A percentile compares a stretch with the other conserved stretches of the same genome.
Evolutionary conservation across 2,329 filamentous ascomycete genomes (phyloP).

Genomic region (Talaromyces islandicus): DNA sequence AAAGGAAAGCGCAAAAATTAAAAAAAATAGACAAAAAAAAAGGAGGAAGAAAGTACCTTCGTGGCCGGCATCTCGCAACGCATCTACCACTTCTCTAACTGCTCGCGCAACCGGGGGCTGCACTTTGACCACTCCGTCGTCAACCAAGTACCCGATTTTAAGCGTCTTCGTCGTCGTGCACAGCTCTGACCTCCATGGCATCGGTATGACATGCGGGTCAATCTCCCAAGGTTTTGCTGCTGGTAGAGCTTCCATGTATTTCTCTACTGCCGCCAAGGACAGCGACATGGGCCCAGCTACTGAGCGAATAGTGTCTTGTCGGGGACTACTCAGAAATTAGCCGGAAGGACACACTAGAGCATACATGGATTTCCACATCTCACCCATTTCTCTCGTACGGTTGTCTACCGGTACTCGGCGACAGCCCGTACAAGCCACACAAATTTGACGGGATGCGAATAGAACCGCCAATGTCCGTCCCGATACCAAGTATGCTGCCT

Average conservation of each 20-base stretch:
- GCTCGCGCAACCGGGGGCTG: conserved; percentile 56
- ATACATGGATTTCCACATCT: conserved; percentile 21
- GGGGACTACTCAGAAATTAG: conserved; percentile 16
- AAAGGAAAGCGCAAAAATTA: no score
- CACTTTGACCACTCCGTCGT: conserved; percentile 55
- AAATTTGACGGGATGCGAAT: conserved; percentile 33
- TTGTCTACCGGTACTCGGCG: conserved; percentile 31
- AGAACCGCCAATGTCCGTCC: conserved; percentile 54
- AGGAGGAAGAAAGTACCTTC: conserved; percentile 34
- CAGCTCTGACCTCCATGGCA: conserved; percentile 30
- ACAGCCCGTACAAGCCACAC: conserved; percentile 27
- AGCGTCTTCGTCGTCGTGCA: conserved; percentile 30
- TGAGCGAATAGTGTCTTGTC: conserved; percentile 22
- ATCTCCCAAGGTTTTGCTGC: conserved; percentile 25
- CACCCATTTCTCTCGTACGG: conserved; percentile 30
- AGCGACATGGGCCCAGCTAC: conserved; percentile 25
- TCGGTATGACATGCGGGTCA: conserved; percentile 29
- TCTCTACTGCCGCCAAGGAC: conserved; percentile 21
- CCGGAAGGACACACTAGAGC: conserved; percentile 15
- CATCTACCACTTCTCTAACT: conserved; percentile 48
- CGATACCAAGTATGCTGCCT: conserved; percentile 55
- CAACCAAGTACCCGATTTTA: conserved; percentile 55
- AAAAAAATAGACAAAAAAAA: neutral
- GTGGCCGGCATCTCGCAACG: conserved; percentile 51
- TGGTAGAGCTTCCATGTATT: conserved; percentile 29